phyloP scores from a whole-genome alignment of 257 asterid species.

The Solanum stenotomum region DNA sequence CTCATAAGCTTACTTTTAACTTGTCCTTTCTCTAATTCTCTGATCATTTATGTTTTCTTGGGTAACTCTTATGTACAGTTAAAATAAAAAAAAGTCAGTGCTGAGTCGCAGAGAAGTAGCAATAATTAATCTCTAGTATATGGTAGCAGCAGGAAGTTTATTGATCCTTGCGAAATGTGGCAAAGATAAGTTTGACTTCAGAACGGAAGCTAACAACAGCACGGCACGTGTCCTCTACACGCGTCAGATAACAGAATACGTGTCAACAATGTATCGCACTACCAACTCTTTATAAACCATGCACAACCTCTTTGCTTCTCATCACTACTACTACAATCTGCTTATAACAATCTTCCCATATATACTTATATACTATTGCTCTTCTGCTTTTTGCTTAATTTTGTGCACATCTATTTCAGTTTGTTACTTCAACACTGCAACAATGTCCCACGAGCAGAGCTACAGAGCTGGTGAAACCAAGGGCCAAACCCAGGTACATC shows the following conservation, averaged over 20 bases:
- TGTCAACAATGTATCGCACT: slow-evolving; percentile 17
- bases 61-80: neutral
- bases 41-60: neutral
- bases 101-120: neutral
- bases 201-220: neutral
- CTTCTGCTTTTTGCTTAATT: neutral
- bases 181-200: neutral
- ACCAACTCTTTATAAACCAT: slow-evolving; percentile 12
- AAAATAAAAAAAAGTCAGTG: neutral
- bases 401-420: neutral
- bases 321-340: neutral
- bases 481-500: slow-evolving; percentile 57
- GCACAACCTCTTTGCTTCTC: neutral
- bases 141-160: neutral
- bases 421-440: neutral
- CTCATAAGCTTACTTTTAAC: neutral
- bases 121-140: neutral
- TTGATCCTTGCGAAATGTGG: neutral
- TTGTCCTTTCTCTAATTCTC: neutral
- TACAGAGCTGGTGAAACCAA: slow-evolving; percentile 77
- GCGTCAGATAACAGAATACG: slow-evolving; percentile 45
- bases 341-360: neutral
- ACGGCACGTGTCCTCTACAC: slow-evolving; percentile 44
- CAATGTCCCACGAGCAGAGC: slow-evolving; percentile 56
- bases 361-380: neutral